Conservation (phyloP, 2,329 filamentous ascomycete species). For the Ceratocystis colombiana region DNA sequence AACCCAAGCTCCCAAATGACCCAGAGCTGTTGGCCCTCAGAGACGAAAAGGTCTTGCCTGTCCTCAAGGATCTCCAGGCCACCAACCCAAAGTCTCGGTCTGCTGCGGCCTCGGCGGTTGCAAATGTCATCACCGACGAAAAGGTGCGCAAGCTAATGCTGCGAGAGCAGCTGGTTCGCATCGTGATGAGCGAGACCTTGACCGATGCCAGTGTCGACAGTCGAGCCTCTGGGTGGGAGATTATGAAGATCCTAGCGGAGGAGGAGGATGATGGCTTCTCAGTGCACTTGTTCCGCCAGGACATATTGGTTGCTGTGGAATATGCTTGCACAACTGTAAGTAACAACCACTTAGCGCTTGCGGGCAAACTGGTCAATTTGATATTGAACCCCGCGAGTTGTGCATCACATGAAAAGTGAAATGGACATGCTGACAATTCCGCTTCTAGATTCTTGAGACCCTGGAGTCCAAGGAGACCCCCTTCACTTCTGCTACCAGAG, state of each 20-base stretch:
- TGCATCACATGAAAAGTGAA: neutral
- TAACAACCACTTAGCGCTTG: neutral
- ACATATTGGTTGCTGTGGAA: conserved; percentile 51
- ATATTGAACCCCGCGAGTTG: neutral
- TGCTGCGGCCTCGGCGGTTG: conserved; percentile 48
- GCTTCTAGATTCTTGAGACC: conserved; percentile 36
- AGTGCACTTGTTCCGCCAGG: conserved; percentile 52
- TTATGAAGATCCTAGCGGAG: conserved; percentile 50
- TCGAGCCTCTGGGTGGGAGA: conserved; percentile 57
- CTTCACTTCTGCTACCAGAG: conserved; percentile 42
- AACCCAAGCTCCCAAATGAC: conserved; percentile 51
- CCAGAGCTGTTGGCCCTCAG: conserved; percentile 54
- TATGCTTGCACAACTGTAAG: conserved; percentile 46
- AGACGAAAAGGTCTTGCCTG: conserved; percentile 53
- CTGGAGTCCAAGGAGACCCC: conserved; percentile 35
- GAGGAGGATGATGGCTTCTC: conserved; percentile 59
- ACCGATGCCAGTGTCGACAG: conserved; percentile 54
- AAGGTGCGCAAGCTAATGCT: conserved; percentile 55
- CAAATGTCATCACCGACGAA: conserved; percentile 51
- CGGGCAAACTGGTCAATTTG: conserved; percentile 12
- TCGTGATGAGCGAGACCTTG: conserved; percentile 53
- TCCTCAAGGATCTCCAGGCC: conserved; percentile 51
- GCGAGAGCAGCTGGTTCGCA: conserved; percentile 55
- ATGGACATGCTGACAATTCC: neutral
- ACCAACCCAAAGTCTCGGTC: conserved; percentile 50